These are phyloP conservation scores for Breviolum minutum DNA, from an alignment of 73 alveolate species.

Conservation along the genomic window DNA sequence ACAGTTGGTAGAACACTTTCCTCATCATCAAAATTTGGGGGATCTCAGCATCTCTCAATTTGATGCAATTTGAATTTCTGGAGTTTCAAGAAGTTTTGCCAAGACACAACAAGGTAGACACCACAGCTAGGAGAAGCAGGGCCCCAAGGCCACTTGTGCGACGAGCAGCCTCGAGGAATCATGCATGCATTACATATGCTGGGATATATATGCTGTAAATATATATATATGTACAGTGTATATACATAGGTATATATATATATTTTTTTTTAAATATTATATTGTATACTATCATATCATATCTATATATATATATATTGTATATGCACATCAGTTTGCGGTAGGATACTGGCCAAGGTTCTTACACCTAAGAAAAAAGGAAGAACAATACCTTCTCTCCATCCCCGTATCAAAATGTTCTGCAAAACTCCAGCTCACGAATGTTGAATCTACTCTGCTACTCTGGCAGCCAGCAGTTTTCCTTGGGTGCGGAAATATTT, in stretches of 20 bases:
- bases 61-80: too few species aligned
- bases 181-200: neutral
- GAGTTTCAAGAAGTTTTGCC: neutral
- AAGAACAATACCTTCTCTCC: too few species aligned
- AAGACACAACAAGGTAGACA: conserved; percentile 29
- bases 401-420: too few species aligned
- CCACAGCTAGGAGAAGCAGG: conserved; percentile 50
- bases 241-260: neutral
- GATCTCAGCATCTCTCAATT: neutral
- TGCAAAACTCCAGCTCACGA: too few species aligned
- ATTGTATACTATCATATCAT: neutral
- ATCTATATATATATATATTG: too few species aligned
- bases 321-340: too few species aligned
- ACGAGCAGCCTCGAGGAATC: neutral
- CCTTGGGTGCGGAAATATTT: too few species aligned
- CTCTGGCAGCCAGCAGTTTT: neutral
- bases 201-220: too few species aligned
- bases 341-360: too few species aligned
- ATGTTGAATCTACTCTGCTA: neutral
- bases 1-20: neutral
- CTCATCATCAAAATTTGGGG: neutral
- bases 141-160: conserved; percentile 49
- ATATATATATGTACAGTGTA: too few species aligned
- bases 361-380: too few species aligned
- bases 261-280: too few species aligned